Evolutionary conservation across 2,329 filamentous ascomycete species (phyloP).

Genomic region (Coniosporium tulheliwenetii): DNA sequence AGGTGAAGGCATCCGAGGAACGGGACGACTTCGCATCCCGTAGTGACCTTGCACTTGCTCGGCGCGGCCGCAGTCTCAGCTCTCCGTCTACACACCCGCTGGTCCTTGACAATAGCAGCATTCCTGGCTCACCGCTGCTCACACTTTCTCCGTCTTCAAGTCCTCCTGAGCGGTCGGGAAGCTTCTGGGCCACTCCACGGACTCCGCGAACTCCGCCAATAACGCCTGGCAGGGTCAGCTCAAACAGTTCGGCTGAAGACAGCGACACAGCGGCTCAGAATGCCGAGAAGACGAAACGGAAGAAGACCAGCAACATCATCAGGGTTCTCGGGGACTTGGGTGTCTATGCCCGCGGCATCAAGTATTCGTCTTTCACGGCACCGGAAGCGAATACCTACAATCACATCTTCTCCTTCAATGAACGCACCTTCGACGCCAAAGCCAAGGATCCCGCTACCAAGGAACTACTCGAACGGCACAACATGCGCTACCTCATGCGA

Average conservation of each 20-base stretch:
- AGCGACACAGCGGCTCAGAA: constrained; percentile 51
- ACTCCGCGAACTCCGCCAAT: too few species aligned
- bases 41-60: constrained; percentile 15
- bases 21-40: constrained; percentile 26
- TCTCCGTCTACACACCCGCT: constrained; percentile 56
- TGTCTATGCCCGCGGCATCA: constrained; percentile 62
- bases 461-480: constrained; percentile 70
- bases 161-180: constrained; percentile 29
- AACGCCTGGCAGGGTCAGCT: constrained; percentile 29
- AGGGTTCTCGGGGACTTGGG: constrained; percentile 72
- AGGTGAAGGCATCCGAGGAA: constrained; percentile 70
- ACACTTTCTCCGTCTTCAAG: constrained; percentile 38
- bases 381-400: constrained; percentile 75
- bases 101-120: constrained; percentile 39
- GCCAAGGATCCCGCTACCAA: constrained; percentile 62
- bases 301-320: constrained; percentile 67
- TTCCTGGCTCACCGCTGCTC: constrained; percentile 32
- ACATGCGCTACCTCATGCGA: constrained; percentile 79
- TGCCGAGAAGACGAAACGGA: constrained; percentile 40
- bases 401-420: constrained; percentile 90
- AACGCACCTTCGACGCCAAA: constrained; percentile 71
- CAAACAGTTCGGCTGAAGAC: constrained; percentile 55
- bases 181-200: constrained; percentile 34
- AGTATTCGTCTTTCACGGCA: constrained; percentile 67
- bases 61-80: constrained; percentile 52